phyloP scores from a whole-genome alignment of 2,329 filamentous ascomycete genomes.

The Aureobasidium lini region DNA sequence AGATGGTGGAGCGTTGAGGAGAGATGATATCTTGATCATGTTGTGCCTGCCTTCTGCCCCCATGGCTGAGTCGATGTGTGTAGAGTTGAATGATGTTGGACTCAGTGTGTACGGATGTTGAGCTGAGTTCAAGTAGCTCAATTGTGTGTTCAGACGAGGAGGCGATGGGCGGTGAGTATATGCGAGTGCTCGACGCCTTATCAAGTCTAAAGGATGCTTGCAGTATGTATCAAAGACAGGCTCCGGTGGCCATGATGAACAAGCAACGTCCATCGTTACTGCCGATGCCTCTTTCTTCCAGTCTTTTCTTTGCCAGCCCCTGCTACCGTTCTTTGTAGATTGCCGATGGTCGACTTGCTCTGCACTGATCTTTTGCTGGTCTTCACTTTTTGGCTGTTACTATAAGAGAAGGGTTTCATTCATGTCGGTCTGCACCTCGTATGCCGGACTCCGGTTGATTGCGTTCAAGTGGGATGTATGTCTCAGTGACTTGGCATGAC shows the following conservation, averaged over 20 bases:
- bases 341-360: background rate
- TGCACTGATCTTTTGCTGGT: slow-evolving; percentile 11
- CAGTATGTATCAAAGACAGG: slow-evolving; percentile 12
- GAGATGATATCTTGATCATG: slow-evolving; percentile 12
- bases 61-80: background rate
- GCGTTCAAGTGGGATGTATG: slow-evolving; percentile 11
- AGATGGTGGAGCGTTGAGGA: slow-evolving; percentile 12
- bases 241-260: background rate
- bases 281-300: background rate
- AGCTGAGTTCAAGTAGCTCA: slow-evolving; percentile 8
- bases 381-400: slow-evolving; percentile 4
- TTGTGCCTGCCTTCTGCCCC: background rate
- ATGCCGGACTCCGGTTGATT: slow-evolving; percentile 12
- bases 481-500: slow-evolving; percentile 12
- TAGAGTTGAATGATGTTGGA: background rate
- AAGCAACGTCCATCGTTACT: slow-evolving; percentile 1
- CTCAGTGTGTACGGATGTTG: background rate
- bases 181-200: slow-evolving; percentile 12
- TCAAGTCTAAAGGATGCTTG: slow-evolving; percentile 12
- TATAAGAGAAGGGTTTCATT: background rate
- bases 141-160: slow-evolving; percentile 8
- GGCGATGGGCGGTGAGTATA: slow-evolving; percentile 11
- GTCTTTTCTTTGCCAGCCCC: background rate
- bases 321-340: background rate
- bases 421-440: slow-evolving; percentile 12